A percentile compares a stretch with the other conserved stretches of the same genome.
phyloP scores from a whole-genome alignment of 352 stramenopile genomes.

The Phytophthora hybrid region DNA sequence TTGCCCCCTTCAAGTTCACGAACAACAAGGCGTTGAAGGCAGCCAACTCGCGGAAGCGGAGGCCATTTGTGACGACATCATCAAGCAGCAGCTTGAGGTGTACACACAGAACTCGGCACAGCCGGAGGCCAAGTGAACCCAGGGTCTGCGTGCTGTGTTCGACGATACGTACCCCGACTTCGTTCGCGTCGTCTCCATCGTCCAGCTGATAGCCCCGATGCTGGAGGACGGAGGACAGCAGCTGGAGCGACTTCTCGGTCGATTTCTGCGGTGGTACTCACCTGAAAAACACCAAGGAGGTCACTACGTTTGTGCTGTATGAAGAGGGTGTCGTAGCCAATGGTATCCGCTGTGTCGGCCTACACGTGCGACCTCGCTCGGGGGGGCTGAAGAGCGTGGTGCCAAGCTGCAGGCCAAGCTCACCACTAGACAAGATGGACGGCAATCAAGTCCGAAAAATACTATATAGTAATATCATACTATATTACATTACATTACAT shows the following conservation, averaged over 20 bases:
- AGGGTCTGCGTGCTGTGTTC: conserved; percentile 98
- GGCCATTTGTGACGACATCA: conserved; percentile 88
- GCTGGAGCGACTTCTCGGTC: conserved; percentile 94
- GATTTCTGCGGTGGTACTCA: conserved; percentile 99
- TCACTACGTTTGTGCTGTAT: conserved; percentile 97
- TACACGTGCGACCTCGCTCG: conserved; percentile 92
- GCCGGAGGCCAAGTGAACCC: conserved; percentile 94
- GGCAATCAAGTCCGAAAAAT: too few species aligned
- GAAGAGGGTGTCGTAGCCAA: conserved; percentile 97
- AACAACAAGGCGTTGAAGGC: conserved; percentile 95
- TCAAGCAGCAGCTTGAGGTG: conserved; percentile 92
- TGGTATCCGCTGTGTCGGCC: conserved; percentile 96
- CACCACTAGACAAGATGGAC: conserved; percentile 73
- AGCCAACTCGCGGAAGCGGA: conserved; percentile 92
- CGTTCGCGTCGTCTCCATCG: conserved; percentile 97
- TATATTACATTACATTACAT: too few species aligned
- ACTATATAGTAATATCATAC: too few species aligned
- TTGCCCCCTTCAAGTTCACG: conserved; percentile 99
- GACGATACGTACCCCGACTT: conserved; percentile 99
- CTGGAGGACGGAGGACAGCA: conserved; percentile 86
- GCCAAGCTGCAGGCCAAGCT: conserved; percentile 82
- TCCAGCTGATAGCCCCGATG: conserved; percentile 78
- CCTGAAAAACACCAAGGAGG: conserved; percentile 96
- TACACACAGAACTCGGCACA: conserved; percentile 94
- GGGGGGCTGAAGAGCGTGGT: conserved; percentile 87